These are phyloP conservation scores for Cladophialophora bantiana DNA, from an alignment of 2,329 filamentous ascomycete species.

Conservation along the genomic window DNA sequence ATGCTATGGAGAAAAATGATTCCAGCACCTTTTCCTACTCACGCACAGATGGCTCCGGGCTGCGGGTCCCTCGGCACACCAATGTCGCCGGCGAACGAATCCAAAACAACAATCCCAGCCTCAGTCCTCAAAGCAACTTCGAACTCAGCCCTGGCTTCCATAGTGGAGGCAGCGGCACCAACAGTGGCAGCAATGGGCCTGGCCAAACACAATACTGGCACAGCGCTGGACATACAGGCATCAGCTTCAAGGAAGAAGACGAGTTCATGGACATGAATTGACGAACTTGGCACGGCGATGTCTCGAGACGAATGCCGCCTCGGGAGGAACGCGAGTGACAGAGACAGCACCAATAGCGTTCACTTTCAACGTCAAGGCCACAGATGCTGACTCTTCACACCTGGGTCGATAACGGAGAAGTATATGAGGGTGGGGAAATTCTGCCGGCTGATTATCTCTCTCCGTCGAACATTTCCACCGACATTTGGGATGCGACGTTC, in stretches of 20 bases:
- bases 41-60: constrained; percentile 79
- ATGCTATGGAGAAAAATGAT: constrained; percentile 83
- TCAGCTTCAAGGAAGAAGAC: constrained; percentile 92
- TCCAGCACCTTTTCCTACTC: constrained; percentile 80
- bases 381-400: constrained; percentile 6
- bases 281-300: constrained; percentile 4
- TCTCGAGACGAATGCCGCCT: neutral
- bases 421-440: constrained; percentile 24
- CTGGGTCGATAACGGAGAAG: constrained; percentile 3
- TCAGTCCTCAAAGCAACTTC: constrained; percentile 65
- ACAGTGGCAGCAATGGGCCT: constrained; percentile 49
- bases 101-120: constrained; percentile 50
- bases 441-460: constrained; percentile 14
- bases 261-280: constrained; percentile 75
- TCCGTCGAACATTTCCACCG: neutral
- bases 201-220: constrained; percentile 63
- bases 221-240: constrained; percentile 59
- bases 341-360: neutral
- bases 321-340: neutral
- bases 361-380: neutral
- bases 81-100: constrained; percentile 85
- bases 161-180: constrained; percentile 72
- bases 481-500: constrained; percentile 5
- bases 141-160: constrained; percentile 73
- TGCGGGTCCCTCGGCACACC: constrained; percentile 91